Evolutionary conservation across 2,329 filamentous ascomycete genomes (phyloP), one percentile per base, ranked within the genome.

Genomic region (Cladosporium sp.): DNA sequence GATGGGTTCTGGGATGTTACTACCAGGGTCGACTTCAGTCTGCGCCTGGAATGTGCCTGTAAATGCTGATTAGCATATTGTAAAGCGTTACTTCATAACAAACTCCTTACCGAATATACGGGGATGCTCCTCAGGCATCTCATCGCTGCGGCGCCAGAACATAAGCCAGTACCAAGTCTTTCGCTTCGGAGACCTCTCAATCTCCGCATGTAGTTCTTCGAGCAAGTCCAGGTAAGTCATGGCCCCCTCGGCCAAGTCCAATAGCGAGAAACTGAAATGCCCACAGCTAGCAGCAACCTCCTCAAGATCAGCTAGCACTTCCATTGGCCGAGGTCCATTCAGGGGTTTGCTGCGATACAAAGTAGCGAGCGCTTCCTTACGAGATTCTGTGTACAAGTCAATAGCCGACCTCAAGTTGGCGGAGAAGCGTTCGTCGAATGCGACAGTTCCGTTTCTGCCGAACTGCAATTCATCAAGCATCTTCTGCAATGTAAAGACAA

Each of bases 231-330:
- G 69, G 59, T 95, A 93, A 11, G 79, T 80, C 57, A 88, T 82
- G 72, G 95, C 86, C 63, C 96, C 90, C 63, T 95, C 88, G 0
- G 89, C 91, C 62, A 97, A 92, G 58, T 93, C 87, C 55, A 93
- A 81, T 20, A 98, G 74, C 38, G 87, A 94, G 65, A 93, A 96
- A 63, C 88, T 92, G 64, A 97, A 98, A 68, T 97, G 91, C 0
- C 93, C 92, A 62, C 93, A 98, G 50, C 91, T 94, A n/a, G 93
- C 92, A 35, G 92, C 91, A 9, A 97, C 91, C 68, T 98, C 93
- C 66, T 98, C 93, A 51, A 95, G 90, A 66, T 97, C 93, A 2
- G 92, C 93, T 63, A 94, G 85, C 7, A 92, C 78, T 54, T 86
- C 85, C 15, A 39, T 43, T 30, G n/a, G 47, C 46, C 15, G 45